A percentile compares a stretch with the other conserved stretches of the same genome.
Evolutionary conservation across 345 rosid genomes (phyloP).

Genomic region (Pistacia vera): DNA sequence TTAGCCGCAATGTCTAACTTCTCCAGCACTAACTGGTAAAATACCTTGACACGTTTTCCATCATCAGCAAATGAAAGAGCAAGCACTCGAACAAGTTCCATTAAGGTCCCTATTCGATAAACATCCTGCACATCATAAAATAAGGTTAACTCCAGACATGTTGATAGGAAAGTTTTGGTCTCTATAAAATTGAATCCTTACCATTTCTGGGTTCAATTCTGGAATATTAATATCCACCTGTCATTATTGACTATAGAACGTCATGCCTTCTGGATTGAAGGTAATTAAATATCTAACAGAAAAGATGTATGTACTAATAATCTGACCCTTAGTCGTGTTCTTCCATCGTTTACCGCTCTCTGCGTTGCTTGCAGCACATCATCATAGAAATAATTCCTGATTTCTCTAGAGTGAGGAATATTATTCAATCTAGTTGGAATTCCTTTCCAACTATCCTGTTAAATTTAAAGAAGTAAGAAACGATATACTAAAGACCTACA

Average conservation of each 20-base stretch:
- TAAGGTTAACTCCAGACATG: slow-evolving; percentile 16
- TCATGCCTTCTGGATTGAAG: neutral
- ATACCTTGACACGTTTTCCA: slow-evolving; percentile 95
- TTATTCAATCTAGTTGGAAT: slow-evolving; percentile 92
- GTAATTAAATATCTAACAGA: neutral
- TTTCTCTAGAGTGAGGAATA: slow-evolving; percentile 94
- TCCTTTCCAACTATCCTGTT: slow-evolving; percentile 92
- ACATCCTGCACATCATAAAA: slow-evolving; percentile 73
- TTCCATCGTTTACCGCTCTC: slow-evolving; percentile 75
- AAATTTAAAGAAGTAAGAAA: slow-evolving; percentile 23
- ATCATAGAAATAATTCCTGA: slow-evolving; percentile 81
- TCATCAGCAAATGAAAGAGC: slow-evolving; percentile 95
- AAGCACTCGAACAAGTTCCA: slow-evolving; percentile 84
- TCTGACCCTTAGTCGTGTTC: slow-evolving; percentile 72
- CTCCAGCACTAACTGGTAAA: neutral
- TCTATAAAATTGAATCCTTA: slow-evolving; percentile 19
- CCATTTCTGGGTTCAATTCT: slow-evolving; percentile 97
- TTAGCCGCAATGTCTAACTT: neutral
- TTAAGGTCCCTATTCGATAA: slow-evolving; percentile 93
- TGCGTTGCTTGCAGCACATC: slow-evolving; percentile 82
- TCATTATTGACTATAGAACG: slow-evolving; percentile 1
- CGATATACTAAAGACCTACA: slow-evolving; percentile 21
- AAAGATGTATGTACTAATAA: slow-evolving; percentile 6
- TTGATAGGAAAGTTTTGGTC: neutral
- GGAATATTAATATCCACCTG: slow-evolving; percentile 76